Evolutionary conservation across 176 grass and related monocot species (phyloP).

Genomic region (barley (Hordeum vulgare)): MorexV3_pseudomolecules_assembly NC_058518.1:333906465-333906964

Average conservation of each 20-base stretch:
- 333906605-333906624: background rate
- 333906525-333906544: background rate
- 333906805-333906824: constrained; percentile 39
- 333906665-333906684: constrained; percentile 5
- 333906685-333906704: constrained; percentile 18
- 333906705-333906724: constrained; percentile 5
- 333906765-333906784: constrained; percentile 1
- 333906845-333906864: constrained; percentile 71
- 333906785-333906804: constrained; percentile 66
- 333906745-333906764: background rate
- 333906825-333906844: constrained; percentile 39
- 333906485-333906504: background rate
- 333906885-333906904: constrained; percentile 12
- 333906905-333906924: constrained; percentile 18
- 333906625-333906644: background rate
- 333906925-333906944: constrained; percentile 30
- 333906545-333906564: background rate
- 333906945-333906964: constrained; percentile 58
- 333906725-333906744: constrained; percentile 7
- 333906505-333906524: background rate
- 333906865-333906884: constrained; percentile 60
- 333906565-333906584: background rate
- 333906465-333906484: background rate
- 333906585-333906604: background rate
- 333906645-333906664: background rate